Base-by-base conservation (phyloP, 768 basidiomycete genomes). In the Scleroderma bovista region DNA sequence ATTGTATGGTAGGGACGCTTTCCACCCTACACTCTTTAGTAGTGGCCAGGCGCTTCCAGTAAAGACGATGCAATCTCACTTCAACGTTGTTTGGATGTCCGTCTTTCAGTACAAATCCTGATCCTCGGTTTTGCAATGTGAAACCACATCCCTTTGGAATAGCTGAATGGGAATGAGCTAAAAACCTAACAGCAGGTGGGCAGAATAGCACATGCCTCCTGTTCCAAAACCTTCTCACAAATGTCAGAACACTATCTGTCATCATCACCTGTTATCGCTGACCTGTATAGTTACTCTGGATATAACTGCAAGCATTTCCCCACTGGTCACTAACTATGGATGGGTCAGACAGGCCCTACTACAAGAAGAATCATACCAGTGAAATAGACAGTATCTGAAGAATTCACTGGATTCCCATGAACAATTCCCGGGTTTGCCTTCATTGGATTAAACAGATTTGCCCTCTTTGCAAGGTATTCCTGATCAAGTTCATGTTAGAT, bases 351-450 rank as follows among this genome's bases (percentile, higher is more conserved):
- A 29, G 41, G 41, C 45, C 19, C 7, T n/a, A 17, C 22, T 50
- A 39, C 26, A 43, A 19, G 32, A n/a, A 17, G 40, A 17, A 65
- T 17, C 41, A 55, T 66, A 80, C 87, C 88, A 7, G 93, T 83
- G 61, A 98, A 94, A 63, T 97, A 96, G 13, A 96, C 92, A 0
- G 95, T 97, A 65, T 99, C 95, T 1, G 90, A 89, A 1, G 88
- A 88, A 53, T 86, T 80, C 23, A 83, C 74, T 1, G 93, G 93
- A 53, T 83, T 81, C 5, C 94, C 93, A 65, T 86, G 85, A 12
- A 81, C 67, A 39, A 94, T 77, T 22, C 78, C 63, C 0, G 80
- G 79, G 52, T 83, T 84, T 4, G 84, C 76, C 64, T 79, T 83
- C 3, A 60, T 52, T 0, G 89, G 75, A 58, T 96, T 70, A 62